These are phyloP conservation scores for Artemisia annua DNA, from an alignment of 129 eudicot species.

Conservation along the genomic window DNA sequence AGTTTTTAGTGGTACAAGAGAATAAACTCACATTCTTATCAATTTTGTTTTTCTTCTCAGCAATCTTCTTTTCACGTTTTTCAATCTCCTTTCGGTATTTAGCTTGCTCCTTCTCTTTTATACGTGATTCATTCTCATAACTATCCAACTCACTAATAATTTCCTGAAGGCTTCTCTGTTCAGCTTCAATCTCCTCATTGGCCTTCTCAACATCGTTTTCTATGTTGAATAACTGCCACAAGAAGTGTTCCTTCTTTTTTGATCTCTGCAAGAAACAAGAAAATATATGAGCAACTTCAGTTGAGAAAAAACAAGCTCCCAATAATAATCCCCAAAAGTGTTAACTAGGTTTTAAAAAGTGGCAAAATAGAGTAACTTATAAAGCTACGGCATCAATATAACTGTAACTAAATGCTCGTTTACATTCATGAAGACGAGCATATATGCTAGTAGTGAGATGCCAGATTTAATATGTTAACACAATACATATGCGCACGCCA, in stretches of 20 bases:
- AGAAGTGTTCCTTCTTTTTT: constrained; percentile 84
- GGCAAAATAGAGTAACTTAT: not conserved
- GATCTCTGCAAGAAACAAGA: constrained; percentile 57
- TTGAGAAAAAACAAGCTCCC: constrained; percentile 1
- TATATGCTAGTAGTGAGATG: no score
- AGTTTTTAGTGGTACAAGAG: constrained; percentile 3
- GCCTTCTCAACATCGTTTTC: constrained; percentile 77
- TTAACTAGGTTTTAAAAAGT: not conserved
- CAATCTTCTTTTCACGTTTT: constrained; percentile 74
- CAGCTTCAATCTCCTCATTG: constrained; percentile 74
- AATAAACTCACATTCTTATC: constrained; percentile 65
- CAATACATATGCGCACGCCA: not conserved
- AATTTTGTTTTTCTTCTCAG: constrained; percentile 69
- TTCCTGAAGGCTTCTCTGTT: constrained; percentile 66
- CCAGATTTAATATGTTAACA: no score
- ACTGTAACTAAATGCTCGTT: not conserved
- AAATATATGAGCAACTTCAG: constrained; percentile 13
- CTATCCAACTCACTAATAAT: constrained; percentile 71
- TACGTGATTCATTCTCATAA: constrained; percentile 73
- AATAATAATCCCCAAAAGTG: not conserved
- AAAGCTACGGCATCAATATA: not conserved
- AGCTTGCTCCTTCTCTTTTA: constrained; percentile 80
- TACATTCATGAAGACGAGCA: not conserved
- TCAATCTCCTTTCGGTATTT: constrained; percentile 74
- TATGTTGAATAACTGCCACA: constrained; percentile 86